Conservation (phyloP, 805 yeast species). For the Kuraishia molischiana region DNA sequence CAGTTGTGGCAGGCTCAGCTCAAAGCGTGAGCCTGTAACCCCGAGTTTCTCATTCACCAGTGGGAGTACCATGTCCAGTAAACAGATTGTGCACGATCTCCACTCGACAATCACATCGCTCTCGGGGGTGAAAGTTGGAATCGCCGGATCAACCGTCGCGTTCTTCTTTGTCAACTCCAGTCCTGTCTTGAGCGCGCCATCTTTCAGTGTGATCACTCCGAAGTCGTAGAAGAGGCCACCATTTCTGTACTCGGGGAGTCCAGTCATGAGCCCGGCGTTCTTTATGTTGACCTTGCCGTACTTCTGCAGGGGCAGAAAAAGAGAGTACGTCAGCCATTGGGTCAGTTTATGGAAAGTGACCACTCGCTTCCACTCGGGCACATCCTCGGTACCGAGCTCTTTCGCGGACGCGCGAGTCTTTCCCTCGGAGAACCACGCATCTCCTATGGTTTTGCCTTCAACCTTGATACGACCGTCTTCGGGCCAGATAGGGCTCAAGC, state of each 20-base stretch:
- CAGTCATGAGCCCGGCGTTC: conserved; percentile 36
- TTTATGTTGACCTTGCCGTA: conserved; percentile 31
- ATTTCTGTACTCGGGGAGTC: conserved; percentile 53
- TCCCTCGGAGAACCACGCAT: conserved; percentile 44
- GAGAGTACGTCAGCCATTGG: conserved; percentile 59
- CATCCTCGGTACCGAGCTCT: conserved; percentile 10
- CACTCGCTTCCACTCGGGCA: conserved; percentile 28
- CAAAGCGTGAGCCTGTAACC: conserved; percentile 17
- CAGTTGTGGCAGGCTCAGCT: conserved; percentile 41
- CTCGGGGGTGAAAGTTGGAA: conserved; percentile 43
- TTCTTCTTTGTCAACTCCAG: conserved; percentile 21
- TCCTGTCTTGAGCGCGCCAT: conserved; percentile 27
- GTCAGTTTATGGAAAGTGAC: conserved; percentile 59
- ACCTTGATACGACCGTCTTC: conserved; percentile 39
- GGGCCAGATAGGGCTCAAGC: conserved; percentile 54
- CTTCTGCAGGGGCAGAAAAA: conserved; percentile 39
- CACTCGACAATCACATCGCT: conserved; percentile 60
- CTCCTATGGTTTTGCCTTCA: conserved; percentile 46
- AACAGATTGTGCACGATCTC: conserved; percentile 52
- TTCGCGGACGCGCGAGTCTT: conserved; percentile 12
- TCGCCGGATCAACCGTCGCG: conserved; percentile 12
- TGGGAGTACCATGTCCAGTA: conserved; percentile 43
- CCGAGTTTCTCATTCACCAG: conserved; percentile 36
- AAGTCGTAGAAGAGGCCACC: conserved; percentile 57
- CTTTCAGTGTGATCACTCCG: conserved; percentile 38